Evolutionary conservation across 257 asterid genomes (phyloP).

Genomic region (Leonotis leonurus): DNA sequence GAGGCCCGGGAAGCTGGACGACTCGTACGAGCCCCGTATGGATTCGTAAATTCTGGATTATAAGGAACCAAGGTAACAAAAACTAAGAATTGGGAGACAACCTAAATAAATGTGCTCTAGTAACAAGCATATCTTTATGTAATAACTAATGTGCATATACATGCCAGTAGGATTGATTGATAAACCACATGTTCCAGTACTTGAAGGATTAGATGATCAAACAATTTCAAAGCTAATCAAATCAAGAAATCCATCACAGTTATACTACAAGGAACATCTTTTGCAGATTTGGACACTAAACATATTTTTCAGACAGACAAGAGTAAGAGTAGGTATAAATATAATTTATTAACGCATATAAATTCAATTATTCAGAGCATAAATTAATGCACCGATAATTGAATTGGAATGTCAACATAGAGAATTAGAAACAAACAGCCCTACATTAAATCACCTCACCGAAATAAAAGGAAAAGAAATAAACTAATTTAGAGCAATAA

Average conservation of each 20-base stretch:
- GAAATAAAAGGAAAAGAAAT: background rate
- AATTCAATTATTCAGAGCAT: background rate
- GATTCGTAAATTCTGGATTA: conserved; percentile 78
- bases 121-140: no score
- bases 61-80: background rate
- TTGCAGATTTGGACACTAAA: background rate
- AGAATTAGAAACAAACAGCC: background rate
- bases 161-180: no score
- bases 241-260: background rate
- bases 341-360: background rate
- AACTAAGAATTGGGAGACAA: background rate
- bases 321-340: no score
- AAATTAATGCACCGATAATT: conserved; percentile 1
- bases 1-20: conserved; percentile 64
- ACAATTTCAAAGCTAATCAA: no score
- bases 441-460: background rate
- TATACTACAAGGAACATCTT: background rate
- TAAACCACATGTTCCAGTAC: no score
- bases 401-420: background rate
- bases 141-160: no score
- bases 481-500: background rate
- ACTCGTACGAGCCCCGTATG: conserved; percentile 57
- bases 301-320: background rate
- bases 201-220: background rate
- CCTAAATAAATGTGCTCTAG: no score